Base-by-base conservation (phyloP, 495 filamentous ascomycete species). In the Podospora pseudocomata region DNA sequence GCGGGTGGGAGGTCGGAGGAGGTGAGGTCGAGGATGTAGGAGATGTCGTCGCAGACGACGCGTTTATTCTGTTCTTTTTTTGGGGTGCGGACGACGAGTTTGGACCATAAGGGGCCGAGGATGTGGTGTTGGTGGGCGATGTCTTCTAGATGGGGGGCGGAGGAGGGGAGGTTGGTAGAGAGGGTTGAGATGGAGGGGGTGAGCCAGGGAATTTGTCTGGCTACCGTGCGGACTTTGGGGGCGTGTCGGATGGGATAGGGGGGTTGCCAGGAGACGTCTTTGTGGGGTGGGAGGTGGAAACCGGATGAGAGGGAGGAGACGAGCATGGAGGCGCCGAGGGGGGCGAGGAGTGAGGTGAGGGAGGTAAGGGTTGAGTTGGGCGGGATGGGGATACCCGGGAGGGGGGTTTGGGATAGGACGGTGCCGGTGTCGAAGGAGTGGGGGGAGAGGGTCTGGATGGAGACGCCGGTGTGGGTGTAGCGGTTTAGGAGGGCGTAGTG, bases 361-460 rank as follows among this genome's bases (percentile, higher is more conserved):
- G 64, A 57, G 0, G 32, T 0, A 0, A 73, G 49, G 4, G 72
- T 76, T 60, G 44, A 53, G 64, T 6, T 5, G 0, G 11, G 0
- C 0, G 75, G 74, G 55, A 80, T 74, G 32, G 61, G 67, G 4
- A 79, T 71, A 4, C 80, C 77, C 1, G 80, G 75, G 0, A 58
- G 61, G 0, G 75, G 66, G 1, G 81, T 77, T 77, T 94, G 93
- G 7, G 85, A 79, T 16, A 99, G 81, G 19, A 97, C 86, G 18
- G 74, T 73, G 18, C 95, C 95, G 56, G 86, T 84, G 78, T 99
- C 95, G 73, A 97, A 97, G 65, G 79, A 74, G 13, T 82, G 78
- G 0, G 84, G 82, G 74, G 97, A 88, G 53, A 99, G 82, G 6
- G 93, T 97, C 76, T 98, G 95, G 32, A 99, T 81, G 0, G 89